phyloP scores from a whole-genome alignment of 768 basidiomycete species.

The Auriculariales sp. region DNA sequence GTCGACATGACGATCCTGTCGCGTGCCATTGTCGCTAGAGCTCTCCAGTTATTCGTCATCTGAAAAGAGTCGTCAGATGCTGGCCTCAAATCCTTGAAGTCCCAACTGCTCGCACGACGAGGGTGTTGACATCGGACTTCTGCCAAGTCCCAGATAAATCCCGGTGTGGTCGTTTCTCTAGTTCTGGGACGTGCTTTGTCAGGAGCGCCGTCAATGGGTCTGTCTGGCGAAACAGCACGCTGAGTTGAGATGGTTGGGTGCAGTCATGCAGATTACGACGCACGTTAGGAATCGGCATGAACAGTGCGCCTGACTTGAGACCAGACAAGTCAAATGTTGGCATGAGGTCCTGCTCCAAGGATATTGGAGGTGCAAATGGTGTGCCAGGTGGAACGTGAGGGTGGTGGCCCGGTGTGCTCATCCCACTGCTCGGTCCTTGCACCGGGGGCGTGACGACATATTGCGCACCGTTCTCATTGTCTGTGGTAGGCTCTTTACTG shows the following conservation, averaged over 20 bases:
- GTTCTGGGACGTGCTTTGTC: slow-evolving; percentile 69
- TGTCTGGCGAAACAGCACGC: slow-evolving; percentile 35
- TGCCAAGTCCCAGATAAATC: slow-evolving; percentile 67
- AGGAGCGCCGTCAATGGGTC: slow-evolving; percentile 71
- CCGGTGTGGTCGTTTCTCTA: slow-evolving; percentile 58
- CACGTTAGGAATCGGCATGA: slow-evolving; percentile 82
- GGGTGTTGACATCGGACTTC: slow-evolving; percentile 54
- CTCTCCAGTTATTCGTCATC: slow-evolving; percentile 85
- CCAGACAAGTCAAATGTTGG: not conserved
- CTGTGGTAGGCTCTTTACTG: not conserved
- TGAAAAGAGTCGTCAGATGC: too few species aligned
- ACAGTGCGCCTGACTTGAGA: slow-evolving; percentile 40
- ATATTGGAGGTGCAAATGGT: not conserved
- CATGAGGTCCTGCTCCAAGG: not conserved
- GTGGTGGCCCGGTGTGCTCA: not conserved
- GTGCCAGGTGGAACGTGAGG: not conserved
- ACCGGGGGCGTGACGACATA: not conserved
- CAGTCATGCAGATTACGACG: slow-evolving; percentile 37
- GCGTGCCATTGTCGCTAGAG: slow-evolving; percentile 70
- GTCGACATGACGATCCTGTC: slow-evolving; percentile 57
- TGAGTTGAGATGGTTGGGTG: slow-evolving; percentile 1
- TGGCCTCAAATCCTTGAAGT: not conserved
- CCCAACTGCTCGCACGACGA: slow-evolving; percentile 46
- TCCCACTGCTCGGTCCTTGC: not conserved
- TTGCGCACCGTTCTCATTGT: not conserved